Evolutionary conservation across 129 eudicot species (phyloP).

Genomic region (Mikania micrantha): DNA sequence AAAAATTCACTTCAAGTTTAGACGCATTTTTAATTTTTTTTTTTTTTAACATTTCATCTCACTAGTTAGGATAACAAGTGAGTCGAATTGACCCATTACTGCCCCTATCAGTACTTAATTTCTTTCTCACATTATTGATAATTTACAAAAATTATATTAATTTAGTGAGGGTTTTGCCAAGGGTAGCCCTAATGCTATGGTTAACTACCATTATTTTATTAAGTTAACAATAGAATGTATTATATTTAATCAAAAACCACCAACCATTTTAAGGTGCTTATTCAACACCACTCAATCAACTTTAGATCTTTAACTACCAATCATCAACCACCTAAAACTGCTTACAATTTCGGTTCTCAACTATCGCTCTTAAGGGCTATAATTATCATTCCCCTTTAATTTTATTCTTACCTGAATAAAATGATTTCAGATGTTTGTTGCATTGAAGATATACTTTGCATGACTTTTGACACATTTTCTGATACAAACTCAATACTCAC

Average conservation of each 20-base stretch:
- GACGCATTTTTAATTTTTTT: neutral
- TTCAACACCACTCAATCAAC: no score
- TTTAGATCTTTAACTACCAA: no score
- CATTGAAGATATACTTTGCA: neutral
- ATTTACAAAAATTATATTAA: neutral
- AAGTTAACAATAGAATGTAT: neutral
- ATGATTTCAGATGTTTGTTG: neutral
- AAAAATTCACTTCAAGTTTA: neutral
- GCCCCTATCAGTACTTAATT: neutral
- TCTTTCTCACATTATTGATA: neutral
- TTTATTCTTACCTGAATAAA: neutral
- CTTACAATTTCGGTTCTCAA: no score
- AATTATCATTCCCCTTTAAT: neutral
- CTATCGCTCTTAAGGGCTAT: no score
- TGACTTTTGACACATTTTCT: neutral
- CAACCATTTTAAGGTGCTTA: neutral
- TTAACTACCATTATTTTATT: neutral
- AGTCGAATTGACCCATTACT: neutral
- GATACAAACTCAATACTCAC: no score
- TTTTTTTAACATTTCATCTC: neutral
- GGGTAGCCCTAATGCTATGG: neutral
- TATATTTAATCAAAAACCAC: neutral
- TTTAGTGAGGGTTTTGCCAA: neutral
- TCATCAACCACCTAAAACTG: no score
- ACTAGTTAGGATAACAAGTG: neutral